Evolutionary conservation across 1,284 basidiomycete species (phyloP), one percentile per base, ranked within the genome.

Genomic region (Puccinia sorghi): DNA sequence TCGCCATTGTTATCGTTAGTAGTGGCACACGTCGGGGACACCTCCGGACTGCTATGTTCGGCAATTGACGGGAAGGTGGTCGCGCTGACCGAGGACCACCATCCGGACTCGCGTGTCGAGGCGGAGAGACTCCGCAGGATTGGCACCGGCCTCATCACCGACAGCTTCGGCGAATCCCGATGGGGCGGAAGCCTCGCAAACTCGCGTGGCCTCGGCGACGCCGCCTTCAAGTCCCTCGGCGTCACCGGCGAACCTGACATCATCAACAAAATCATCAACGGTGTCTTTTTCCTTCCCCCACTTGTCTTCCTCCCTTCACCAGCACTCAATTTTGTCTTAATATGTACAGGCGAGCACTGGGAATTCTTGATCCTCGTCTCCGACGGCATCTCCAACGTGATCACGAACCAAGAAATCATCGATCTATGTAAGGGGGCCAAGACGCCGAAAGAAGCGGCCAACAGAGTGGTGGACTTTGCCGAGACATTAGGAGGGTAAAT

Each of bases 121-220:
- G 89, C 93, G 13, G 90, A 89, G 57, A 88, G 96, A 41, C 86
- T 99, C 70, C 89, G 95, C 61, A 88, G 91, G 78, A 92, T 94
- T 89, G 95, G 86, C 20, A 91, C 91, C 8, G 90, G 93, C 1
- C 86, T 97, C 39, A 92, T 97, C 64, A 93, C 93, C 5, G 96
- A 99, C 84, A 94, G 93, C 4, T 99, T 94, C 83, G 96, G 97
- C 46, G 96, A 99, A 87, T 80, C 73, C 15, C 72, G 92, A 57
- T 98, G 94, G 94, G 97, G 97, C 91, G 96, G 96, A 9, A 93
- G 91, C 0, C 87, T 99, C 25, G 93, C 91, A 61, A 99, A 98
- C 82, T 98, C 97, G 11, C 87, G 96, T 84, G 91, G 92, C 89
- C 88, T 99, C 73, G 96, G 96, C 43, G 97, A 99, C 83, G 88